phyloP scores from a whole-genome alignment of 139 green algal species.

The Haematococcus sp. region DNA sequence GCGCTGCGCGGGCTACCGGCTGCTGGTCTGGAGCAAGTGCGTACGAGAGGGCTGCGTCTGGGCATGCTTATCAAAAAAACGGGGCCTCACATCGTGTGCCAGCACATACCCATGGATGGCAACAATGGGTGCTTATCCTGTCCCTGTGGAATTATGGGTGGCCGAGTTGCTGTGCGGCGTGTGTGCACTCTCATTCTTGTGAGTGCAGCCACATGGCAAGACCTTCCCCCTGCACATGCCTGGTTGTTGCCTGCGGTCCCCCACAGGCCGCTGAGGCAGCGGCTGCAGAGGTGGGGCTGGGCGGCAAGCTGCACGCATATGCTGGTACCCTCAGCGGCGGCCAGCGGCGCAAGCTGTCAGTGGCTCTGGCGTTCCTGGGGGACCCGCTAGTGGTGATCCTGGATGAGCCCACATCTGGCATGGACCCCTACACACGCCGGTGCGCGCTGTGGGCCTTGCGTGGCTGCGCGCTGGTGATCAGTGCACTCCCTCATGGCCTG shows the following conservation, averaged over 20 bases:
- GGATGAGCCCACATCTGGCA: conserved; percentile 60
- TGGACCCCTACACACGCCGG: conserved; percentile 78
- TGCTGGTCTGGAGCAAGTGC: not conserved
- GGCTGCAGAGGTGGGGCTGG: conserved; percentile 42
- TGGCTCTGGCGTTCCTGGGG: conserved; percentile 79
- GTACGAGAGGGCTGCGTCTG: no score
- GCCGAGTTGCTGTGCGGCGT: no score
- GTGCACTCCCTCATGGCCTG: not conserved
- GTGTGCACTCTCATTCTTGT: no score
- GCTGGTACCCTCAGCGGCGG: conserved; percentile 73
- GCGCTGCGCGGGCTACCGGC: conserved; percentile 60
- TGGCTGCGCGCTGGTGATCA: not conserved
- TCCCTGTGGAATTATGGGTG: no score
- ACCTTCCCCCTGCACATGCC: no score
- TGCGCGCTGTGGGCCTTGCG: not conserved
- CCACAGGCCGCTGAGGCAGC: not conserved
- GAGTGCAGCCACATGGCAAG: no score
- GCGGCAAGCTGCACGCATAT: conserved; percentile 34
- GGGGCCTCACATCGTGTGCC: no score
- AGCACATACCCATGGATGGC: no score
- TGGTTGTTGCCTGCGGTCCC: no score
- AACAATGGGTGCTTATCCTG: no score
- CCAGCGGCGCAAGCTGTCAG: conserved; percentile 71
- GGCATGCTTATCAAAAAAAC: no score
- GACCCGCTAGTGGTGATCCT: conserved; percentile 64